phyloP scores from a whole-genome alignment of 2,329 filamentous ascomycete species.

The Beauveria medogensis region DNA sequence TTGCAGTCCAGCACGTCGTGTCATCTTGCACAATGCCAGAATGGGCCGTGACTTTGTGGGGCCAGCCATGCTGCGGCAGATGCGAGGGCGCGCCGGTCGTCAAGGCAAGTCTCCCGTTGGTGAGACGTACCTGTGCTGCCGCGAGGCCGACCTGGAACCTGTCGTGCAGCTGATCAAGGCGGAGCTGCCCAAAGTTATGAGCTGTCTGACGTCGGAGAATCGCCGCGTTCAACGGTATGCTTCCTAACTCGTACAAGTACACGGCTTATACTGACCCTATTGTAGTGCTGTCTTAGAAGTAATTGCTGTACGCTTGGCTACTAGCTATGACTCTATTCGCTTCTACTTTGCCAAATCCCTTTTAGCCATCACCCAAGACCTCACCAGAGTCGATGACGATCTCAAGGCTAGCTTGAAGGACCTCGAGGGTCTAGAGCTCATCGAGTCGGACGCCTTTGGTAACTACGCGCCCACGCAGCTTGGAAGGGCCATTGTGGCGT shows the following conservation, averaged over 20 bases:
- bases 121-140: constrained; percentile 70
- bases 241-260: neutral
- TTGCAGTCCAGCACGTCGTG: constrained; percentile 52
- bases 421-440: constrained; percentile 45
- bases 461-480: constrained; percentile 55
- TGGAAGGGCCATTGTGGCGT: constrained; percentile 63
- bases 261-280: constrained; percentile 12
- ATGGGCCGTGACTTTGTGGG: constrained; percentile 74
- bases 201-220: constrained; percentile 60
- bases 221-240: constrained; percentile 57
- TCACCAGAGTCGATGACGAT: constrained; percentile 40
- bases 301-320: constrained; percentile 60
- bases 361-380: constrained; percentile 48
- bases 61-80: constrained; percentile 71
- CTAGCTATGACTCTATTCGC: constrained; percentile 53
- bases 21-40: constrained; percentile 65
- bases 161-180: constrained; percentile 65
- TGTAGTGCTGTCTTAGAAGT: constrained; percentile 63
- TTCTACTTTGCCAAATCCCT: constrained; percentile 64
- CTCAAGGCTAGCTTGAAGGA: constrained; percentile 53
- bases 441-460: constrained; percentile 40
- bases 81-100: constrained; percentile 69
- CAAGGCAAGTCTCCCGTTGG: constrained; percentile 73
- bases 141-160: constrained; percentile 57
- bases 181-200: constrained; percentile 61